These are phyloP conservation scores for Macrolepiota dolichaula DNA, from an alignment of 768 basidiomycete species.

Conservation along the genomic window DNA sequence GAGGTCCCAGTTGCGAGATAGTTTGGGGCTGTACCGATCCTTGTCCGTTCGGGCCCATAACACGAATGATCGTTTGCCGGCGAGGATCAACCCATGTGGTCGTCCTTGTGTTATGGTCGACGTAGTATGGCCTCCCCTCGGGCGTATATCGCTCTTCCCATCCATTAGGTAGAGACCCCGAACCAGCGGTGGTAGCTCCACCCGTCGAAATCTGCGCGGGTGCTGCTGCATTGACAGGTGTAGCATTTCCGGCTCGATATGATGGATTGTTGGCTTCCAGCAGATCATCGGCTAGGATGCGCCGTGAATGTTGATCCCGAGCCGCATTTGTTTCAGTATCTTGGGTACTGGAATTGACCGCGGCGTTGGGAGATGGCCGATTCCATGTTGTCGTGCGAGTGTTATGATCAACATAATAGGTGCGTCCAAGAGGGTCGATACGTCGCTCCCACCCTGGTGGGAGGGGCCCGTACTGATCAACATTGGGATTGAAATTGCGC, in stretches of 20 bases:
- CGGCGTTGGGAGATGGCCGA: conserved; percentile 76
- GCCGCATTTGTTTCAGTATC: conserved; percentile 81
- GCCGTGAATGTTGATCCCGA: conserved; percentile 81
- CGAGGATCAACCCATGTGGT: conserved; percentile 99
- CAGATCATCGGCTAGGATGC: conserved; percentile 81
- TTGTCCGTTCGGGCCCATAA: conserved; percentile 92
- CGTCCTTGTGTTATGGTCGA: conserved; percentile 98
- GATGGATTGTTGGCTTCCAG: conserved; percentile 64
- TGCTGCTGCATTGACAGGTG: conserved; percentile 29
- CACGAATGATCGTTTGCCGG: conserved; percentile 93
- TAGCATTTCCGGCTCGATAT: conserved; percentile 29
- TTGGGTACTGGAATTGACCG: conserved; percentile 66
- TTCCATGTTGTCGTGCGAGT: conserved; percentile 98
- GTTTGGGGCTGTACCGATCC: conserved; percentile 90
- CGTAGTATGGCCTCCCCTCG: conserved; percentile 97
- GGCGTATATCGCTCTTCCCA: conserved; percentile 99
- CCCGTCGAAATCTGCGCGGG: conserved; percentile 39
- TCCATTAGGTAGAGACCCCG: conserved; percentile 88
- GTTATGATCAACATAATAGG: conserved; percentile 99
- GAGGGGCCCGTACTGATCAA: conserved; percentile 90
- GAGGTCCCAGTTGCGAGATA: conserved; percentile 92
- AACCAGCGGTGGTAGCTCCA: conserved; percentile 64
- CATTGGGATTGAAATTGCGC: conserved; percentile 91
- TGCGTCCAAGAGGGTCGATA: conserved; percentile 92
- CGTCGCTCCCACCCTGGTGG: conserved; percentile 96